phyloP scores from a whole-genome alignment of 192 early-diverging fungal genomes.

The Podila verticillata region DNA sequence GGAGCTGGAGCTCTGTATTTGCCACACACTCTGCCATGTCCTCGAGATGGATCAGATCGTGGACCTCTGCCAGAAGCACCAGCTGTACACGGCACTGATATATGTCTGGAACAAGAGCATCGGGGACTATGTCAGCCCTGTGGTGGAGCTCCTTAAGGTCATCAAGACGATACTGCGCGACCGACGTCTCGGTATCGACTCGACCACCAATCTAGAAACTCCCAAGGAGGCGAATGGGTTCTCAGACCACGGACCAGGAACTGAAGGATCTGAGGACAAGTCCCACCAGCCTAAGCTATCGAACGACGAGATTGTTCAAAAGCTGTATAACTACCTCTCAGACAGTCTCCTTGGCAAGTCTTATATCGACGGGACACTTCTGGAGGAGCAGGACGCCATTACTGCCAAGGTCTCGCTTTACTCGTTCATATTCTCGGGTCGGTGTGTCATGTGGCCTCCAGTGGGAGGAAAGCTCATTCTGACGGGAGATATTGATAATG shows the following conservation, averaged over 20 bases:
- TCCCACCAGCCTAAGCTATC: slow-evolving; percentile 10
- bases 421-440: slow-evolving; percentile 68
- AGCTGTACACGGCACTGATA: slow-evolving; percentile 65
- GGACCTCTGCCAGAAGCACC: slow-evolving; percentile 61
- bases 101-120: slow-evolving; percentile 71
- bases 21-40: slow-evolving; percentile 63
- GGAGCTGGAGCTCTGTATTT: slow-evolving; percentile 63
- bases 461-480: slow-evolving; percentile 62
- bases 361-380: slow-evolving; percentile 56
- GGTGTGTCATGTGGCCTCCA: slow-evolving; percentile 69
- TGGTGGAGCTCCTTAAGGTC: slow-evolving; percentile 64
- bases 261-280: slow-evolving; percentile 7
- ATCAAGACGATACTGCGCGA: slow-evolving; percentile 56
- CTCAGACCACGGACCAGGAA: background rate
- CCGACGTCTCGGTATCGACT: background rate
- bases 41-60: slow-evolving; percentile 69
- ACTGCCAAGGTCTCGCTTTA: slow-evolving; percentile 63
- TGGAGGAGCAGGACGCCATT: slow-evolving; percentile 53
- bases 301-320: slow-evolving; percentile 54
- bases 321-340: slow-evolving; percentile 64
- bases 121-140: slow-evolving; percentile 68
- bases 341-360: slow-evolving; percentile 59
- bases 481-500: slow-evolving; percentile 59
- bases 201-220: background rate
- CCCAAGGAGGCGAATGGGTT: background rate